Base-by-base conservation (phyloP, 176 grass and related monocot species). In the Secale cereale region DNA sequence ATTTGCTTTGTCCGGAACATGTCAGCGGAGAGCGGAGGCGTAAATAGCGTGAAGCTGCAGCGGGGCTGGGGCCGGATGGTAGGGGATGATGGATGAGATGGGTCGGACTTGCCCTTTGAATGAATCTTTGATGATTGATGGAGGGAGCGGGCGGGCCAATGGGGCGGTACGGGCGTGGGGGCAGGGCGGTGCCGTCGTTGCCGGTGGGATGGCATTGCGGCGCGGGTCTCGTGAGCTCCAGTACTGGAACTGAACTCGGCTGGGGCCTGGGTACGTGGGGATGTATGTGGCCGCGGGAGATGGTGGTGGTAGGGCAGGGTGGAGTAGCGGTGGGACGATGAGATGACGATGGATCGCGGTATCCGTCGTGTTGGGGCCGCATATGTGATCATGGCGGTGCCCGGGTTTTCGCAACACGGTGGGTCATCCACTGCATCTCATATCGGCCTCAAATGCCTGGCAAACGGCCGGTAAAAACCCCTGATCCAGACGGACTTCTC, bases 101-200 rank as follows among this genome's bases (percentile, higher is more conserved):
- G 56, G 75, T 10, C 28, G n/a, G 7, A 8, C 26, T 29, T 7
- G 37, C 8, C 25, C 23, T 22, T 74, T 76, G 73, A 74, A 74
- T 14, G 82, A 73, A 69, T 54, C 73, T 76, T 31, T 52, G 73
- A 76, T 67, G 84, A 83, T 65, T 90, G 88, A 79, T 78, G 70
- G 78, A 71, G 64, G 64, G 31, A 67, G 14, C 77, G 83, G 23
- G 88, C 78, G 84, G 84, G 84, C 0, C 41, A 1, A 45, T 12
- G 39, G 39, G 37, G 10, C n/a, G 39, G 39, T 78, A 83, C 56
- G 79, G 73, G 12, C 13, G 65, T 75, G 16, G 40, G 45, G 45
- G 22, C 9, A 54, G 13, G 71, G 22, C n/a, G 57, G 22, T 60
- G 52, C 46, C 45, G 45, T 19, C 36, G 45, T 17, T 61, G 81